These are phyloP conservation scores for Phlebopus sp. DNA, from an alignment of 1,284 basidiomycete species.

Conservation along the genomic window DNA sequence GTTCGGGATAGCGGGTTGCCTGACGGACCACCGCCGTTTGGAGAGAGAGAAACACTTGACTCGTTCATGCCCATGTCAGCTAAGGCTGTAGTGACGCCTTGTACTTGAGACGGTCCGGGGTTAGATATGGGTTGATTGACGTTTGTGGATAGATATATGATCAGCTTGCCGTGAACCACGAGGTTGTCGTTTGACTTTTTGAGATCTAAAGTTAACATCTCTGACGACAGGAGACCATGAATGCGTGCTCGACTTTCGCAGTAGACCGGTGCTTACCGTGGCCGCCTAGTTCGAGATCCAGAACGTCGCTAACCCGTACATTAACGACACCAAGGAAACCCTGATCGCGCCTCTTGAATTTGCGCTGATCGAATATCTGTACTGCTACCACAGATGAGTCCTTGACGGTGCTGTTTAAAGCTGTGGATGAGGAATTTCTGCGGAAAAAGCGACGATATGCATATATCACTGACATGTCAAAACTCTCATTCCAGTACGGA, in stretches of 20 bases:
- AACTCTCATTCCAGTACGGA: slow-evolving; percentile 93
- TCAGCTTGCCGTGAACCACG: slow-evolving; percentile 87
- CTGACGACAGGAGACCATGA: slow-evolving; percentile 37
- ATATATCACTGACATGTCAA: slow-evolving; percentile 65
- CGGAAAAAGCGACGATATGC: not conserved
- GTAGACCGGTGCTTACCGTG: slow-evolving; percentile 61
- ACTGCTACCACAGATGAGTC: slow-evolving; percentile 90
- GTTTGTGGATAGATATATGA: slow-evolving; percentile 88
- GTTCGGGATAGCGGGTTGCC: slow-evolving; percentile 45
- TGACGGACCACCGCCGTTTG: slow-evolving; percentile 38
- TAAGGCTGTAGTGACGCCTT: slow-evolving; percentile 51
- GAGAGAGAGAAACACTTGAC: slow-evolving; percentile 52
- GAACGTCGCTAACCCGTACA: slow-evolving; percentile 83
- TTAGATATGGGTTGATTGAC: slow-evolving; percentile 71
- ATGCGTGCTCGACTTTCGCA: slow-evolving; percentile 4
- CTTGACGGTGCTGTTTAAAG: slow-evolving; percentile 66
- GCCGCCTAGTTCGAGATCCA: slow-evolving; percentile 86
- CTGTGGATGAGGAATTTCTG: slow-evolving; percentile 5
- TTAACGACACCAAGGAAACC: slow-evolving; percentile 95
- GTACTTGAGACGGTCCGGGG: slow-evolving; percentile 65
- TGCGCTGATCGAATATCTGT: slow-evolving; percentile 96
- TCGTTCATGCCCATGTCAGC: slow-evolving; percentile 56
- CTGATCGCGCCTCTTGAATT: slow-evolving; percentile 94
- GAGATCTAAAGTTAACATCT: slow-evolving; percentile 87
- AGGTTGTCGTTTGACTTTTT: slow-evolving; percentile 90